Base-by-base conservation (phyloP, 2,329 filamentous ascomycete genomes). In the Fusarium tricinctum region DNA sequence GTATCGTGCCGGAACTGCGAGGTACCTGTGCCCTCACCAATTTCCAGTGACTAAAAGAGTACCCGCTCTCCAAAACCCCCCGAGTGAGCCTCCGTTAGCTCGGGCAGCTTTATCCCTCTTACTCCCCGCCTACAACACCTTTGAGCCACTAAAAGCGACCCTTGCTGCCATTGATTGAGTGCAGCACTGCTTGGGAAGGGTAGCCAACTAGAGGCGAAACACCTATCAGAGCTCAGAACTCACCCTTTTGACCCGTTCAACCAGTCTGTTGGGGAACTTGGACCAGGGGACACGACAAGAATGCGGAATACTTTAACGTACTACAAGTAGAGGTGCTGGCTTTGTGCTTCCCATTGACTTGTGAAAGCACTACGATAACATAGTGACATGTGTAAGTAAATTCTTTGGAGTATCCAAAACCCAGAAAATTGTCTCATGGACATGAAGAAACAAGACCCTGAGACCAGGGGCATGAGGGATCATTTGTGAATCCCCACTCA, bases 41-140 rank as follows among this genome's bases (percentile, higher is more conserved):
- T 42, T 63, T 69, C 42, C 3, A 33, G 55, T 51, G 48, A 48
- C 35, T 22, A 30, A 45, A n/a, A 13, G 59, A 20, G 72, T 74
- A 74, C 49, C 72, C 71, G 67, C 57, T 61, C 52, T 45, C 59
- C 68, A 63, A 63, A 73, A 58, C 59, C 70, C 70, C 68, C 69
- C 72, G 69, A 74, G 69, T 40, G 64, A 68, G 50, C 69, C 66
- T 64, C 70, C 69, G 64, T 65, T 74, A 71, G 69, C 63, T 74
- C 72, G 61, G 74, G 56, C 72, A 76, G 72, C 69, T 72, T 74
- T 76, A 68, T 71, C 70, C 69, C 71, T 73, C 69, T 58, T 44
- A 49, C 59, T 58, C 69, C 70, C 70, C 71, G 56, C 69, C 63
- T 55, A 55, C 50, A 65, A 54, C 50, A 35, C 47, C 66, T 55